Evolutionary conservation across 1,139 yeast genomes (phyloP), one percentile per base, ranked within the genome.

Genomic region (Hyphopichia pseudoburtonii): DNA sequence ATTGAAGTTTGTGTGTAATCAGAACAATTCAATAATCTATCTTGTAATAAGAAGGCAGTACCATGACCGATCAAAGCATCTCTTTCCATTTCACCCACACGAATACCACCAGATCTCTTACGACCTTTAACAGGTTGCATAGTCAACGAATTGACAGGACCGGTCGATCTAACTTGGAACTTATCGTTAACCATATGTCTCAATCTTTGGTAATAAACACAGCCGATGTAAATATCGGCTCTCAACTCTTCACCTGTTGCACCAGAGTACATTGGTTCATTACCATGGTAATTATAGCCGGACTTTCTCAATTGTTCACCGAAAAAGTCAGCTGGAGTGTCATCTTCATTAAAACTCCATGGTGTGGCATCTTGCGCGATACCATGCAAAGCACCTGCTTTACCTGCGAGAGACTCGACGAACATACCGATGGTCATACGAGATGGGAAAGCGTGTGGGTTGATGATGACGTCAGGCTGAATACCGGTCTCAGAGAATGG

Each of bases 51-150:
- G 80, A 80, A 92, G 1, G 98, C 89, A n/a, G 98, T 85, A 67
- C 98, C 99, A 60, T 94, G 98, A 44, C 98, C 99, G 60, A 92
- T 89, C 54, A 92, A 73, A 2, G 98, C 98, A 74, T 92, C 99
- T 71, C 98, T 86, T 70, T 92, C 99, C 99, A 92, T 92, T 66
- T 92, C 98, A 62, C 98, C 98, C 29, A 92, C 95, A 76, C 99
- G 95, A 52, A 92, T 92, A 84, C 99, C 99, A 68, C 99, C 99
- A 49, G 86, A 82, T 70, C 98, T 82, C 82, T 92, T 94, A 71
- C 99, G 85, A 56, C 99, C 99, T 72, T 94, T 92, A 42, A 92
- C 98, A 33, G 99, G 99, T 73, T 92, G 99, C 97, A 92, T 90
- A 14, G 98, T 94, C 56, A 92, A 76, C 26, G 95, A 81, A 64